Evolutionary conservation across 225 moss, liverwort and hornwort species (phyloP).

Genomic region (Asterella californica): DNA sequence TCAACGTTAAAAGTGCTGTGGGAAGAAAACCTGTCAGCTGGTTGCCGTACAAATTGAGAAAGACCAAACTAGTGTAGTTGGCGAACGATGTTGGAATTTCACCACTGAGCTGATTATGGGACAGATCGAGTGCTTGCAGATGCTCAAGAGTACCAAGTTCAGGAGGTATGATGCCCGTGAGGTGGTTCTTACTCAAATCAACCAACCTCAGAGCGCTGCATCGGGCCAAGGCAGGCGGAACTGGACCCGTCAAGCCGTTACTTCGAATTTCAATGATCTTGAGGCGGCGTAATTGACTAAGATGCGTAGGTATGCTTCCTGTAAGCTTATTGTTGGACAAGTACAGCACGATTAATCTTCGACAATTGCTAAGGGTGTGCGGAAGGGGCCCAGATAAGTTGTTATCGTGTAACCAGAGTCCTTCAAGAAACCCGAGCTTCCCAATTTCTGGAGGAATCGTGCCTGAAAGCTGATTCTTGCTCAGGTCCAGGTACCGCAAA

Average conservation of each 20-base stretch:
- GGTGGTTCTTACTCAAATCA: background rate
- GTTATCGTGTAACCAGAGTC: constrained; percentile 40
- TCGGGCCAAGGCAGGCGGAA: background rate
- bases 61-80: background rate
- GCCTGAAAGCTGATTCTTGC: constrained; percentile 48
- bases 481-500: constrained; percentile 21
- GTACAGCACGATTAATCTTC: constrained; percentile 15
- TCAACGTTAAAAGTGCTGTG: background rate
- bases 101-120: background rate
- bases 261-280: background rate
- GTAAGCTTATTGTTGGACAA: background rate
- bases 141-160: background rate
- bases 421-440: constrained; percentile 37
- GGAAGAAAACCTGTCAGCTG: background rate
- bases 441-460: constrained; percentile 46
- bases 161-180: background rate
- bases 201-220: background rate
- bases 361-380: constrained; percentile 33
- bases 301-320: background rate
- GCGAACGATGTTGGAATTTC: background rate
- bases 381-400: constrained; percentile 54
- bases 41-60: background rate
- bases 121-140: background rate
- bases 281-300: background rate
- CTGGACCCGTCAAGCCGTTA: background rate